These are phyloP conservation scores for Chenopodium suecicum DNA, from an alignment of 148 eudicot species.

Conservation along the genomic window DNA sequence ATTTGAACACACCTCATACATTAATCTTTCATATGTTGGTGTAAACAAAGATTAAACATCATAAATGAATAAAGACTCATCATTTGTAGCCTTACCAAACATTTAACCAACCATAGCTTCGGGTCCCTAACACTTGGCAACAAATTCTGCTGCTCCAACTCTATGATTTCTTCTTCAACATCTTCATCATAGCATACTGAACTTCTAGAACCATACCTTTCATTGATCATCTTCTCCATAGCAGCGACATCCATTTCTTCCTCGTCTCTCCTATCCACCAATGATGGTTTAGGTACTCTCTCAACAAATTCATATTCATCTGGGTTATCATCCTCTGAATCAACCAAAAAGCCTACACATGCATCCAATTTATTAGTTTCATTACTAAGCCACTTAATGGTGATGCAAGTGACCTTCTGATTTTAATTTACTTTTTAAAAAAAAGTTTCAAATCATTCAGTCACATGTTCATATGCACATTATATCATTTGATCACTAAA, in stretches of 20 bases:
- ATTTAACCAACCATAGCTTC: slow-evolving; percentile 91
- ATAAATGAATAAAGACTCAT: background rate
- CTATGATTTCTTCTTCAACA: slow-evolving; percentile 63
- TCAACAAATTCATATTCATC: slow-evolving; percentile 63
- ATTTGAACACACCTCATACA: background rate
- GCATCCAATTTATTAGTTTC: background rate
- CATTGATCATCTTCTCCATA: slow-evolving; percentile 52
- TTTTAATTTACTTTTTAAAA: no score
- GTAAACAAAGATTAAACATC: background rate
- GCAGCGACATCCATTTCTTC: slow-evolving; percentile 66
- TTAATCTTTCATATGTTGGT: background rate
- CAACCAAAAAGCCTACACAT: slow-evolving; percentile 57
- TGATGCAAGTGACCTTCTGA: no score
- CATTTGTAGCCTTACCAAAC: slow-evolving; percentile 53
- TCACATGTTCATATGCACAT: no score
- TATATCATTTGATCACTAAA: no score
- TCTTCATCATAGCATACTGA: slow-evolving; percentile 36
- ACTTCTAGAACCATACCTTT: slow-evolving; percentile 48
- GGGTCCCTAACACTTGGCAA: slow-evolving; percentile 82
- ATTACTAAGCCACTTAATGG: background rate
- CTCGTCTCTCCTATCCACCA: slow-evolving; percentile 57
- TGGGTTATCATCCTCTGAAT: slow-evolving; percentile 49
- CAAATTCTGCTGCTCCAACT: slow-evolving; percentile 73
- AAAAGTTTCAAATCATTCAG: no score
- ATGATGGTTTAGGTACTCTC: slow-evolving; percentile 43